Evolutionary conservation across 495 filamentous ascomycete species (phyloP).

Genomic region (Thermochaetoides thermophila): DNA sequence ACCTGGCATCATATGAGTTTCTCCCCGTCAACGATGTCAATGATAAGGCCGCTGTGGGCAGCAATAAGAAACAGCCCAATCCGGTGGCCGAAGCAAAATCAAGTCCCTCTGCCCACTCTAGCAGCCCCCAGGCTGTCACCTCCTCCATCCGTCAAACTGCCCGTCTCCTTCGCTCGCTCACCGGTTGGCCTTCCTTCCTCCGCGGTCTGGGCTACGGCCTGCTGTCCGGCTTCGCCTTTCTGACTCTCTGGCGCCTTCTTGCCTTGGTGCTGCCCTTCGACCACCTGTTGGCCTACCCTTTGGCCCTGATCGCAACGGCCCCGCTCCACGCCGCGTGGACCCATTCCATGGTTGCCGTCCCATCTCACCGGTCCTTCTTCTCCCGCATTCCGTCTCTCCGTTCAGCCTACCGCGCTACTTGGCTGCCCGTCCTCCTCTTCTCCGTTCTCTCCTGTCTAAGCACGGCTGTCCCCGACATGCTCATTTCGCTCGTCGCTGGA

Average conservation of each 20-base stretch:
- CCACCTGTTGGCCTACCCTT: constrained; percentile 17
- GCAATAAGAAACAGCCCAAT: no score
- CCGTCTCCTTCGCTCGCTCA: constrained; percentile 21
- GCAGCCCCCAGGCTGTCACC: constrained; percentile 17
- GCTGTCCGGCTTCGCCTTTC: constrained; percentile 7
- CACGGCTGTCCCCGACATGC: constrained; percentile 9
- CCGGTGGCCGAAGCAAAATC: no score
- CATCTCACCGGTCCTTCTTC: constrained; percentile 24
- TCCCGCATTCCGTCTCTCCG: constrained; percentile 29
- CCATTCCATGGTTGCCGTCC: constrained; percentile 30
- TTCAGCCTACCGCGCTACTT: constrained; percentile 29
- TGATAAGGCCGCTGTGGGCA: constrained; percentile 12
- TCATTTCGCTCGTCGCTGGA: constrained; percentile 17
- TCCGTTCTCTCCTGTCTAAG: no score
- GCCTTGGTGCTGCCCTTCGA: constrained; percentile 12
- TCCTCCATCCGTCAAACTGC: constrained; percentile 28
- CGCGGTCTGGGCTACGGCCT: constrained; percentile 23
- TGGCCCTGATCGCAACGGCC: constrained; percentile 19
- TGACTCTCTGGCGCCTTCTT: constrained; percentile 10
- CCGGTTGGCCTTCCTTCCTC: constrained; percentile 26
- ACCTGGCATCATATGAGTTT: constrained; percentile 33
- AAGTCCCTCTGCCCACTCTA: no score
- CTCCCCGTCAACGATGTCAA: constrained; percentile 18
- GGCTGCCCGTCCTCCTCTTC: constrained; percentile 21
- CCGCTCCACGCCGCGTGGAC: constrained; percentile 29